Percentiles rank a stretch among this genome's conserved stretches.
Evolutionary conservation across 805 yeast species (phyloP).

Genomic region (Teunomyces tritomae): DNA sequence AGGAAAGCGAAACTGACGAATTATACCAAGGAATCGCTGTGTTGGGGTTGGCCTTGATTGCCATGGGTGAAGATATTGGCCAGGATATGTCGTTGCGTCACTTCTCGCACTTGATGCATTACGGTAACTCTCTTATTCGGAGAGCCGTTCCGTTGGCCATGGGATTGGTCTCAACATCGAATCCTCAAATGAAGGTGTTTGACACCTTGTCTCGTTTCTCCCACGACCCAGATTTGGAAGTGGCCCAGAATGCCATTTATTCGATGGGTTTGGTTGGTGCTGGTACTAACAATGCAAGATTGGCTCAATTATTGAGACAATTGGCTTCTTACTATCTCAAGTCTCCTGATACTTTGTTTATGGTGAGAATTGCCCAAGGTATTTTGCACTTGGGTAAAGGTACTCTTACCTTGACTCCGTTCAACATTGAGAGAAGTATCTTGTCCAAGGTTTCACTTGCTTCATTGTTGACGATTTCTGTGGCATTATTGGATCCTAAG

Average conservation of each 20-base stretch:
- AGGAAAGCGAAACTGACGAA: constrained; percentile 47
- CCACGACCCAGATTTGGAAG: constrained; percentile 92
- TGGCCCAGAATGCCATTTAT: constrained; percentile 90
- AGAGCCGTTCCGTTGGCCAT: constrained; percentile 97
- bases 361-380: constrained; percentile 94
- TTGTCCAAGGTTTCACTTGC: constrained; percentile 88
- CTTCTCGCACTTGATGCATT: constrained; percentile 96
- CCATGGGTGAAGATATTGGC: constrained; percentile 98
- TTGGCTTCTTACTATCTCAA: constrained; percentile 89
- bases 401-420: constrained; percentile 83
- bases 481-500: constrained; percentile 82
- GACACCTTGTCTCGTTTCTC: constrained; percentile 95
- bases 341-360: constrained; percentile 85
- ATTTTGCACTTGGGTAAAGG: constrained; percentile 95
- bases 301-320: constrained; percentile 93
- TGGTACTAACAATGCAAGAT: constrained; percentile 97
- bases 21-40: constrained; percentile 85
- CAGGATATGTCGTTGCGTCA: constrained; percentile 97
- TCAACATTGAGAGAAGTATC: constrained; percentile 83
- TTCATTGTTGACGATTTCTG: constrained; percentile 77
- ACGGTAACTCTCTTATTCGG: constrained; percentile 87
- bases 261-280: constrained; percentile 98
- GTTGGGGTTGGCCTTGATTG: constrained; percentile 88
- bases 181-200: constrained; percentile 95
- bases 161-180: constrained; percentile 90